These are phyloP conservation scores for Taxawa tesnikishii DNA, from an alignment of 2,329 filamentous ascomycete species.

Conservation along the genomic window DNA sequence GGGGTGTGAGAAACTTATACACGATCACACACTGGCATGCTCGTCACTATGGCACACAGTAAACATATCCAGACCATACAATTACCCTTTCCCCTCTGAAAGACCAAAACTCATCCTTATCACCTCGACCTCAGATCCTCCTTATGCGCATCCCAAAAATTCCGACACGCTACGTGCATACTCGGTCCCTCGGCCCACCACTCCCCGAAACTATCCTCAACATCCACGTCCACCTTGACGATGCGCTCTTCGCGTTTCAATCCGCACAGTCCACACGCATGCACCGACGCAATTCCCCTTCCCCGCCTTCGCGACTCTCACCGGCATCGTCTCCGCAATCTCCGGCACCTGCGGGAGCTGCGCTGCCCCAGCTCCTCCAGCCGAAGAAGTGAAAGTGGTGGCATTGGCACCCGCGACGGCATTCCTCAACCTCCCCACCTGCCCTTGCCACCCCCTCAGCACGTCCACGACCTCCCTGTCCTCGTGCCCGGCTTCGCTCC, in stretches of 20 bases:
- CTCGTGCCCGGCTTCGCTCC: conserved; percentile 68
- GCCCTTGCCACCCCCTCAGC: conserved; percentile 59
- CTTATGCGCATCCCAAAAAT: conserved; percentile 82
- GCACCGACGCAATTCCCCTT: conserved; percentile 63
- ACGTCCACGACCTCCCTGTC: conserved; percentile 75
- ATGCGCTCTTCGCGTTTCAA: conserved; percentile 79
- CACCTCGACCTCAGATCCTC: too few species aligned
- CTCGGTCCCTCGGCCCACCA: conserved; percentile 72
- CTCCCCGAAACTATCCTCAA: conserved; percentile 88
- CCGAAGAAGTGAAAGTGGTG: conserved; percentile 10
- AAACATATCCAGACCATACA: too few species aligned
- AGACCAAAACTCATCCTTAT: too few species aligned
- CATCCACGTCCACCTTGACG: conserved; percentile 57
- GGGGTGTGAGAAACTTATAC: too few species aligned
- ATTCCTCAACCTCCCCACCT: conserved; percentile 61
- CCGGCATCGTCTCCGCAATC: conserved; percentile 54
- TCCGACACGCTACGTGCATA: conserved; percentile 50
- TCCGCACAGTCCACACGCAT: conserved; percentile 75
- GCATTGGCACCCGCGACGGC: conserved; percentile 45
- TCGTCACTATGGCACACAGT: too few species aligned
- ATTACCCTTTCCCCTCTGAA: too few species aligned
- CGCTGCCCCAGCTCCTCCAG: conserved; percentile 43
- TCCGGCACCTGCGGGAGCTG: conserved; percentile 47
- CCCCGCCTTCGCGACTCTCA: conserved; percentile 47
- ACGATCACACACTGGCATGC: too few species aligned